Base-by-base conservation (phyloP, 352 stramenopile species). In the Blastocystis sp. region DNA sequence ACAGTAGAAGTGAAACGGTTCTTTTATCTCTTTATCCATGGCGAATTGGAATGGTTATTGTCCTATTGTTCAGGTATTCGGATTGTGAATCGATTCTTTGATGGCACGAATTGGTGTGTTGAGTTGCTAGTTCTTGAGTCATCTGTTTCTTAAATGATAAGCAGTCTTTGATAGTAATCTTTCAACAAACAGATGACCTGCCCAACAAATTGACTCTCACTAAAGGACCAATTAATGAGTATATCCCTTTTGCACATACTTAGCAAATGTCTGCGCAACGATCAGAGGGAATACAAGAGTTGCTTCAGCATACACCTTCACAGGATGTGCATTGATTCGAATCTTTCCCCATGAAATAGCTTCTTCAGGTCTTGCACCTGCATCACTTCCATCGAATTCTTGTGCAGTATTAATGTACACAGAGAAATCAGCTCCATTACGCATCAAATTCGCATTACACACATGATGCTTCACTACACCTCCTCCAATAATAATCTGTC, bases 301-400 rank as follows among this genome's bases (percentile, higher is more conserved):
- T 1, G 97, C 97, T 90, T 99, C 97, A 3, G 95, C 93, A 89
- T 97, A 98, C 17, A 95, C 93, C 92, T 99, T 99, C 51, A 99
- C 96, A 0, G 97, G 96, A 70, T 95, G 94, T 1, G 95, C 95
- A 84, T 94, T 95, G 17, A 98, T 92, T 15, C 93, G 94, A 87
- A 99, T 95, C 91, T 99, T 99, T 22, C 97, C 97, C 97, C 97
- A 99, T 58, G 96, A 99, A 53, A 99, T 93, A n/a, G 97, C 97
- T 90, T 99, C 97, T 89, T 99, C 97, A 0, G 97, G 97, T 48
- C 93, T 94, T 11, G 97, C 97, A 54, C 97, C 97, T 57, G 95
- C 96, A 91, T 99, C 97, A 91, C 95, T 98, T 44, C 97, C 97
- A 91, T 99, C 97, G 90, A 99, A 99, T 90, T 98, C 95, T 70